Conservation (phyloP, 495 filamentous ascomycete species). For the Penicillium chermesinum region DNA sequence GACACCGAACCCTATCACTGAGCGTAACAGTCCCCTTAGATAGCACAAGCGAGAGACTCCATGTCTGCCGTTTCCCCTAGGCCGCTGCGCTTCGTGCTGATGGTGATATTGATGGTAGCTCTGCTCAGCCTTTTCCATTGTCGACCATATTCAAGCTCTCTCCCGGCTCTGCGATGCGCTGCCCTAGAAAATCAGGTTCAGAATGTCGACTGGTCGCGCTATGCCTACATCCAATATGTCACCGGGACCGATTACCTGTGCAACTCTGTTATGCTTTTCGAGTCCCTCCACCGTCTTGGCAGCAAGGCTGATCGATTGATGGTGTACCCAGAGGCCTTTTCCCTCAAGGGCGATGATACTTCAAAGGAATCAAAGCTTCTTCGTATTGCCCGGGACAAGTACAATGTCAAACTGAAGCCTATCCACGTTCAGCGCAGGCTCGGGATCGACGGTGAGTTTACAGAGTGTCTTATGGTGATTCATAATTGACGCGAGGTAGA, state of each 20-base stretch:
- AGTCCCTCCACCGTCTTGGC: slow-evolving; percentile 47
- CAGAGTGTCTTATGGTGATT: neutral
- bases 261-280: slow-evolving; percentile 64
- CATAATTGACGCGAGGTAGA: slow-evolving; percentile 19
- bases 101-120: no score
- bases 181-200: no score
- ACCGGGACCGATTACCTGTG: slow-evolving; percentile 57
- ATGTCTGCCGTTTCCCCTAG: no score
- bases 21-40: no score
- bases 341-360: slow-evolving; percentile 15
- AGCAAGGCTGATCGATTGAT: slow-evolving; percentile 56
- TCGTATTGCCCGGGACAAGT: slow-evolving; percentile 52
- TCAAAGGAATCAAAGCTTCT: slow-evolving; percentile 42
- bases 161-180: no score
- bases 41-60: no score
- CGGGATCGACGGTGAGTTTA: slow-evolving; percentile 32
- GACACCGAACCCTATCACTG: no score
- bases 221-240: slow-evolving; percentile 61
- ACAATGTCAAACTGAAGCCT: slow-evolving; percentile 50
- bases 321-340: slow-evolving; percentile 50
- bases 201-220: slow-evolving; percentile 50
- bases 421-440: slow-evolving; percentile 41
- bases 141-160: no score
- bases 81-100: no score
- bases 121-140: no score